Percentiles rank a stretch among this genome's conserved stretches.
Conservation (phyloP, 2,329 filamentous ascomycete genomes). For the Phyllosticta capitalensis region DNA sequence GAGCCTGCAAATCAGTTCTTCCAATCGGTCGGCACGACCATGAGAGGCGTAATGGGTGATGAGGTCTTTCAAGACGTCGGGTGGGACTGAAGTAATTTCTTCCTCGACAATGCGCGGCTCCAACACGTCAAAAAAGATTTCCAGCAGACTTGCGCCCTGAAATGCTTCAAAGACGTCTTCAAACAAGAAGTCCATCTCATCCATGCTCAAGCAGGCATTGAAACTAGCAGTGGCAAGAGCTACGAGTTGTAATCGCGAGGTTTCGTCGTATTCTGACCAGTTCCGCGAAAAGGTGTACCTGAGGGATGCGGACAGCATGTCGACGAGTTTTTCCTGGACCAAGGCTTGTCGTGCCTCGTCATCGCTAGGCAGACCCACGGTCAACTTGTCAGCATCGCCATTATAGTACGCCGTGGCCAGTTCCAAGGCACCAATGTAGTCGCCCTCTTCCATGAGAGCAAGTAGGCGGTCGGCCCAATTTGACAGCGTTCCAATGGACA, state of each 20-base stretch:
- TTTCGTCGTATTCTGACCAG: constrained; percentile 37
- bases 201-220: constrained; percentile 67
- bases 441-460: constrained; percentile 92
- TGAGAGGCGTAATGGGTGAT: constrained; percentile 70
- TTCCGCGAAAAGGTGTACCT: constrained; percentile 74
- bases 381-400: constrained; percentile 86
- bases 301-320: constrained; percentile 87
- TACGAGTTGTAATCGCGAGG: constrained; percentile 52
- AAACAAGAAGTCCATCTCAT: constrained; percentile 75
- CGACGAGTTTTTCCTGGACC: constrained; percentile 79
- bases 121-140: constrained; percentile 76
- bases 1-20: constrained; percentile 91
- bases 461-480: constrained; percentile 95
- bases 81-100: constrained; percentile 65
- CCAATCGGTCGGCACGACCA: constrained; percentile 67
- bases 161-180: constrained; percentile 87
- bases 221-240: constrained; percentile 80
- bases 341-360: constrained; percentile 63
- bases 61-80: constrained; percentile 74
- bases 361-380: constrained; percentile 85
- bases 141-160: constrained; percentile 62
- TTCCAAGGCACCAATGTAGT: constrained; percentile 84
- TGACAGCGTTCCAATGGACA: constrained; percentile 82
- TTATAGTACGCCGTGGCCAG: constrained; percentile 88
- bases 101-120: constrained; percentile 81